Evolutionary conservation across 768 basidiomycete genomes (phyloP).

Genomic region (Pisolithus sp.): DNA sequence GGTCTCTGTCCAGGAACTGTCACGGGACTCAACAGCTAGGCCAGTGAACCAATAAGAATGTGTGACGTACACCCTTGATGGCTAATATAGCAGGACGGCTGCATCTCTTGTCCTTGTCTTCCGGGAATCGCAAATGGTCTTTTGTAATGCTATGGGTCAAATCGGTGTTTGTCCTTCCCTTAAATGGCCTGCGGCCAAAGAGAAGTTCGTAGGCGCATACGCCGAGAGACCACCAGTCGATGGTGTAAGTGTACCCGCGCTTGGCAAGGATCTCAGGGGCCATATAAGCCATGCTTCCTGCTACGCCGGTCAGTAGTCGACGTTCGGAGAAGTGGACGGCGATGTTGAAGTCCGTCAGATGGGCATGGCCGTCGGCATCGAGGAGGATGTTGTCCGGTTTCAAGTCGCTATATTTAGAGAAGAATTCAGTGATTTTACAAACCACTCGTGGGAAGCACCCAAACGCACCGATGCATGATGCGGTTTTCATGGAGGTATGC

Average conservation of each 20-base stretch:
- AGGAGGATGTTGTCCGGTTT: slow-evolving; percentile 98
- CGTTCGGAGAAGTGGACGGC: slow-evolving; percentile 93
- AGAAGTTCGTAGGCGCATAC: slow-evolving; percentile 90
- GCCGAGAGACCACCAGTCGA: slow-evolving; percentile 97
- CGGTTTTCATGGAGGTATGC: slow-evolving; percentile 86
- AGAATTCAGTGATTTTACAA: not conserved
- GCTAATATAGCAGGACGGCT: slow-evolving; percentile 72
- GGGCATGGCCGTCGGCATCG: slow-evolving; percentile 92
- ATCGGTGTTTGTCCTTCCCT: slow-evolving; percentile 89
- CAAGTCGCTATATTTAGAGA: slow-evolving; percentile 56
- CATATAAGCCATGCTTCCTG: slow-evolving; percentile 99
- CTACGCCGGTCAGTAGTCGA: slow-evolving; percentile 79
- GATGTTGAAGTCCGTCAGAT: slow-evolving; percentile 97
- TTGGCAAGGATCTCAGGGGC: slow-evolving; percentile 86
- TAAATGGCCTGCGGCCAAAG: slow-evolving; percentile 87
- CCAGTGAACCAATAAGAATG: slow-evolving; percentile 2
- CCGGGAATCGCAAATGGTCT: slow-evolving; percentile 84
- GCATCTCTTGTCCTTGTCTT: slow-evolving; percentile 77
- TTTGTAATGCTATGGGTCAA: slow-evolving; percentile 89
- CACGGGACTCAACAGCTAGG: slow-evolving; percentile 6
- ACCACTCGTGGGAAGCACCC: not conserved
- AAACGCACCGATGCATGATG: slow-evolving; percentile 89
- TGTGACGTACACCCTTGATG: slow-evolving; percentile 62
- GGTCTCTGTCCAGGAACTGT: slow-evolving; percentile 85
- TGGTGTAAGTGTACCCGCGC: slow-evolving; percentile 88